phyloP scores from a whole-genome alignment of 495 filamentous ascomycete species.

The Tuber umbilicatum region DNA sequence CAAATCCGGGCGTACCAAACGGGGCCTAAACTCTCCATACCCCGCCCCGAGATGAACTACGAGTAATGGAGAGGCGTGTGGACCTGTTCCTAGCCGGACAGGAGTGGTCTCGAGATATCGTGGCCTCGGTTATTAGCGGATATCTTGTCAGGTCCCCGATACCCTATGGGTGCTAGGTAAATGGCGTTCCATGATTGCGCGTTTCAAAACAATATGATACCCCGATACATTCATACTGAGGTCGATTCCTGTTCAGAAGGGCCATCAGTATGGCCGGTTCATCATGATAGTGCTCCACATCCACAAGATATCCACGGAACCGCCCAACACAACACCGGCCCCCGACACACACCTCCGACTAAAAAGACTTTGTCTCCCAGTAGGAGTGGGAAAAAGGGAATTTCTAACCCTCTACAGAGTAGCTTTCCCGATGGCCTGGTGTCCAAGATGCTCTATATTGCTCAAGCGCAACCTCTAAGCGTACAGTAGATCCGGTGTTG shows the following conservation, averaged over 20 bases:
- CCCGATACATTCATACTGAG: neutral
- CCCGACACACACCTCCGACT: neutral
- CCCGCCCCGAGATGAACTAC: neutral
- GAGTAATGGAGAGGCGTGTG: neutral
- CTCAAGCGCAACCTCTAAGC: neutral
- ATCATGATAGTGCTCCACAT: neutral
- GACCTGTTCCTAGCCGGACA: neutral
- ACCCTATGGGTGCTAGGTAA: neutral
- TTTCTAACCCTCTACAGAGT: neutral
- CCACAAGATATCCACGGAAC: neutral
- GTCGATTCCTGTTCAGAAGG: neutral
- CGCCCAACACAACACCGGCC: neutral
- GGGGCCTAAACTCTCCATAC: no score
- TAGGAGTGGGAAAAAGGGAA: neutral
- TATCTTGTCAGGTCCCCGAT: neutral
- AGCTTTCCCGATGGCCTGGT: neutral
- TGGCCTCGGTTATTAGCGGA: neutral
- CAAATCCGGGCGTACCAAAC: no score
- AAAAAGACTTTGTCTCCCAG: neutral
- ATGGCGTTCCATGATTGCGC: neutral
- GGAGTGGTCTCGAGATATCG: neutral
- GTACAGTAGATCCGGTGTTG: neutral
- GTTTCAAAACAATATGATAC: neutral
- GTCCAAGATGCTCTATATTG: neutral
- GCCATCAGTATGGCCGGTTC: neutral